phyloP scores from a whole-genome alignment of 2,329 filamentous ascomycete genomes.

The Colletotrichum australisinense region DNA sequence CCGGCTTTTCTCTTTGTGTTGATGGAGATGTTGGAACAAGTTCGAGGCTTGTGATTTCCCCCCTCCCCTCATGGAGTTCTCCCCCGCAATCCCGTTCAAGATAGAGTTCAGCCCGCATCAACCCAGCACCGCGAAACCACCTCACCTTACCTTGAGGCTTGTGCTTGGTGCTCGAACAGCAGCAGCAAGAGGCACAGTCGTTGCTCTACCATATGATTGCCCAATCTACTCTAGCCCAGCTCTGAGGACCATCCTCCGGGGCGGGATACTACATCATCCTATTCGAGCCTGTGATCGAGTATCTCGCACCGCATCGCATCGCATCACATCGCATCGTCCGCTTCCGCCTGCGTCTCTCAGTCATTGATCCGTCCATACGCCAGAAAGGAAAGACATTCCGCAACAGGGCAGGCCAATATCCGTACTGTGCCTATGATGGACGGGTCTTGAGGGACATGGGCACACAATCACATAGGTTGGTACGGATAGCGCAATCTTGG shows the following conservation, averaged over 20 bases:
- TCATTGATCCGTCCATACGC: not conserved
- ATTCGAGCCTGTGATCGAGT: conserved; percentile 1
- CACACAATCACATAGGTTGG: not conserved
- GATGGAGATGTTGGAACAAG: not conserved
- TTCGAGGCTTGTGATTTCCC: conserved; percentile 21
- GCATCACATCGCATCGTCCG: not conserved
- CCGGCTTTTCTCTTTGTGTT: conserved; percentile 2
- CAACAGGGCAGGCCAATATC: not conserved
- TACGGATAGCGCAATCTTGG: not conserved
- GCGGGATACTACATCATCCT: conserved; percentile 9
- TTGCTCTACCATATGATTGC: not conserved
- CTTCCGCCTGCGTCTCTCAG: not conserved
- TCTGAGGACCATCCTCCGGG: conserved; percentile 15
- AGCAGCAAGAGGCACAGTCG: conserved; percentile 19
- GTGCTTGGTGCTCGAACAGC: not conserved
- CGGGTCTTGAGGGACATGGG: not conserved
- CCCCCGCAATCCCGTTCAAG: conserved; percentile 31
- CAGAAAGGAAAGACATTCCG: conserved; percentile 2
- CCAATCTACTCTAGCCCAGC: conserved; percentile 18
- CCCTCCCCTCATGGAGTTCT: not conserved
- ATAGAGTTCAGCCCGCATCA: conserved; percentile 34
- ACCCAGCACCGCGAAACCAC: not conserved
- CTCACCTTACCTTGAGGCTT: not conserved
- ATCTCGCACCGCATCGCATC: not conserved
- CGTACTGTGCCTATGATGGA: not conserved